These are phyloP conservation scores for Arachis hypogaea DNA, from an alignment of 306 rosid species.

Conservation along the genomic window DNA sequence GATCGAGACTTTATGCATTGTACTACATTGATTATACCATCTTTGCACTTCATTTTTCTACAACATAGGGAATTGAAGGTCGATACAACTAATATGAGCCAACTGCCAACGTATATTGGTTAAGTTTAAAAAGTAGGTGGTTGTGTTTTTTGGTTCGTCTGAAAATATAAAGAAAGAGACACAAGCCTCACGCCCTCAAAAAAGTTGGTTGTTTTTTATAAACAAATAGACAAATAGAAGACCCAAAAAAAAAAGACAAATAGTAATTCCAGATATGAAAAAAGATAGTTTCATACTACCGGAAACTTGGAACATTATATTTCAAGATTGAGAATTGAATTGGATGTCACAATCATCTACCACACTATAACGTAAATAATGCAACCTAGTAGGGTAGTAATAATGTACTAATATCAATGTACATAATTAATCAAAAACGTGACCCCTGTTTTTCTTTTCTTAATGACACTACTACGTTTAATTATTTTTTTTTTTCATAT, in stretches of 20 bases:
- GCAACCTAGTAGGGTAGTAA: too few species aligned
- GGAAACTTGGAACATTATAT: not conserved
- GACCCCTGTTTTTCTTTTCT: too few species aligned
- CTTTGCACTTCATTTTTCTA: not conserved
- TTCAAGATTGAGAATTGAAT: not conserved
- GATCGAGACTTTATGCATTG: not conserved
- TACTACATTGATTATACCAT: not conserved
- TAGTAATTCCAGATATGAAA: not conserved
- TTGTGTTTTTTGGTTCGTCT: too few species aligned
- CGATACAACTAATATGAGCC: not conserved
- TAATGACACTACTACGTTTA: too few species aligned
- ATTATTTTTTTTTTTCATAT: too few species aligned
- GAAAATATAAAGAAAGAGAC: too few species aligned
- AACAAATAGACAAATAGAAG: not conserved
- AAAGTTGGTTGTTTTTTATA: not conserved
- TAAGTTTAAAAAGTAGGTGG: not conserved
- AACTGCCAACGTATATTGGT: not conserved
- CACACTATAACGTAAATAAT: too few species aligned
- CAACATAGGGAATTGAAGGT: not conserved
- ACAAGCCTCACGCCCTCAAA: too few species aligned
- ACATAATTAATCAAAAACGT: too few species aligned
- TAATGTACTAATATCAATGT: too few species aligned
- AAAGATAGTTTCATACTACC: not conserved
- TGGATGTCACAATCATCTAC: too few species aligned
- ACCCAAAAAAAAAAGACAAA: not conserved